phyloP scores from a whole-genome alignment of 2,329 filamentous ascomycete species.

The Byssothecium circinans region DNA sequence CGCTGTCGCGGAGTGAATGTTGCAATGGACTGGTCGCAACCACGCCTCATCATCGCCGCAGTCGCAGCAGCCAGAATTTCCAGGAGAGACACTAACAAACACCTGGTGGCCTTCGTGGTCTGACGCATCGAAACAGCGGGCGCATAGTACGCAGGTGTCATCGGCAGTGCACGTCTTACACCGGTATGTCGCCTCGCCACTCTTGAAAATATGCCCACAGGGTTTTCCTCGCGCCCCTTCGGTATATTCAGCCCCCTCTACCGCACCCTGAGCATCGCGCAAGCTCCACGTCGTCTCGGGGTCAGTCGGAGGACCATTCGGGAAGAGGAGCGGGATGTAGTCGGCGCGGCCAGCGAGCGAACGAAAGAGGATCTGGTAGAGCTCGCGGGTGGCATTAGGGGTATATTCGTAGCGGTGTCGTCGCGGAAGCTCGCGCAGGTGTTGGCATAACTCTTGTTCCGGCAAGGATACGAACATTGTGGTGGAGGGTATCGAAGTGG shows the following conservation, averaged over 20 bases:
- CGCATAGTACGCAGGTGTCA: constrained; percentile 93
- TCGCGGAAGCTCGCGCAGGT: constrained; percentile 76
- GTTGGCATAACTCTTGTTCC: constrained; percentile 81
- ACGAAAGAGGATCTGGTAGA: constrained; percentile 81
- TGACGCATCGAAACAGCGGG: constrained; percentile 90
- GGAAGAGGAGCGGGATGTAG: constrained; percentile 80
- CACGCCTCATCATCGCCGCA: constrained; percentile 96
- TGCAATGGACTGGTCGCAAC: constrained; percentile 84
- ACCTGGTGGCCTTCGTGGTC: constrained; percentile 94
- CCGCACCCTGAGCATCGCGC: constrained; percentile 83
- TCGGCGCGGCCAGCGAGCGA: constrained; percentile 77
- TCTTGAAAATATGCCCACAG: constrained; percentile 96
- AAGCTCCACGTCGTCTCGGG: constrained; percentile 70
- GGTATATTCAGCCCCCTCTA: constrained; percentile 93
- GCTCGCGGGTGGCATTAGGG: constrained; percentile 67
- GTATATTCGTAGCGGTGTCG: constrained; percentile 76
- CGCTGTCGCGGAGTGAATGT: constrained; percentile 74
- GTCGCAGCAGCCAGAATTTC: constrained; percentile 95
- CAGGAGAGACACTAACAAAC: constrained; percentile 80
- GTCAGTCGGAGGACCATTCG: constrained; percentile 64
- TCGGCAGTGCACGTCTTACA: constrained; percentile 94
- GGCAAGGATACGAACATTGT: constrained; percentile 53
- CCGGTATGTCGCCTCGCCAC: constrained; percentile 88
- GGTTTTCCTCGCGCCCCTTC: constrained; percentile 87
- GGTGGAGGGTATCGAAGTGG: constrained; percentile 15